Evolutionary conservation across 129 eudicot species (phyloP).

Genomic region (Tagetes patula): DNA sequence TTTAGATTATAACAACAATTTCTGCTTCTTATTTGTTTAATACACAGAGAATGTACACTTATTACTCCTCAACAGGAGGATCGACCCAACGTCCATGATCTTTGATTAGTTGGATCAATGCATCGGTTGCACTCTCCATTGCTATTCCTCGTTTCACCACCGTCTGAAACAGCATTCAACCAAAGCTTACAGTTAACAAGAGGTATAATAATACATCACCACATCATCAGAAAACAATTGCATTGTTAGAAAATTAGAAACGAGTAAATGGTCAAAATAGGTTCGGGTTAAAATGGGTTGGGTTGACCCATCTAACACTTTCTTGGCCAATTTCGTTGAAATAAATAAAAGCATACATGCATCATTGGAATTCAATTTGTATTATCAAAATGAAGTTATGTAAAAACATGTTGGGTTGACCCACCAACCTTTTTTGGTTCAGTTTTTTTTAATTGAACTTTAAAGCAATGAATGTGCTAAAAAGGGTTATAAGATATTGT

Average conservation of each 20-base stretch:
- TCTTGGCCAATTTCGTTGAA: neutral
- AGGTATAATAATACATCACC: neutral
- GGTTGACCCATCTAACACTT: neutral
- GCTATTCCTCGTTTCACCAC: slow-evolving; percentile 90
- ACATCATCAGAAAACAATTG: neutral
- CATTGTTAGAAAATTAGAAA: neutral
- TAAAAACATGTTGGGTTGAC: neutral
- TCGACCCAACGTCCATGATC: slow-evolving; percentile 98
- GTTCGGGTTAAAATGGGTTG: neutral
- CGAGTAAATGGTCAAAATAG: neutral
- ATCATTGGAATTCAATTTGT: neutral
- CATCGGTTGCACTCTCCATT: slow-evolving; percentile 89
- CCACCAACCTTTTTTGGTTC: neutral
- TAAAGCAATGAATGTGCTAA: neutral
- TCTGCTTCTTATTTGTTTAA: neutral
- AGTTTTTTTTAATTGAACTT: neutral
- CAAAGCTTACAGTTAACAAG: neutral
- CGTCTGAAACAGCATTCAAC: slow-evolving; percentile 42
- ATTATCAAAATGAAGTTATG: neutral
- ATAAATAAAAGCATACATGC: neutral
- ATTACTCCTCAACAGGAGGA: slow-evolving; percentile 77
- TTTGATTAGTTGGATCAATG: slow-evolving; percentile 83
- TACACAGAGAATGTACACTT: neutral
- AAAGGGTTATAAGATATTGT: neutral
- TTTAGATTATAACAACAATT: slow-evolving; percentile 8